Evolutionary conservation across 2,329 filamentous ascomycete species (phyloP).

Genomic region (Neonectria magnoliae): DNA sequence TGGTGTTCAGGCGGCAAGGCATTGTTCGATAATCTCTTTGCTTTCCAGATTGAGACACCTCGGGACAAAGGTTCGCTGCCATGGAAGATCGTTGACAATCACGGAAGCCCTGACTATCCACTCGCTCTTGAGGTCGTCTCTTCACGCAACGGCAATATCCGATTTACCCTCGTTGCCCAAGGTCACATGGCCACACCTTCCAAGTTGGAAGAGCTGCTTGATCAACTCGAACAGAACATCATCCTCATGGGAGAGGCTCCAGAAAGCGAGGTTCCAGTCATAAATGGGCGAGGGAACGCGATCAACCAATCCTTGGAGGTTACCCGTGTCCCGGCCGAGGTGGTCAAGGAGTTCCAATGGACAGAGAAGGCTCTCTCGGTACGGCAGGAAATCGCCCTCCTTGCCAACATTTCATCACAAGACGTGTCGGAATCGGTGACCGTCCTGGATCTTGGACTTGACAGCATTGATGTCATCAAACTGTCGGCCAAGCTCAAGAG

Average conservation of each 20-base stretch:
- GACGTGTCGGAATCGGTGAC: slow-evolving; percentile 68
- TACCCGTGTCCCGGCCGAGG: slow-evolving; percentile 46
- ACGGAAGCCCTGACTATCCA: slow-evolving; percentile 72
- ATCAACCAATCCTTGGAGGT: not conserved
- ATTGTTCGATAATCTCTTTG: slow-evolving; percentile 84
- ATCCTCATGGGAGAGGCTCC: slow-evolving; percentile 20
- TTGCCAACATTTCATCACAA: slow-evolving; percentile 64
- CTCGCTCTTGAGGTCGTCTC: slow-evolving; percentile 80
- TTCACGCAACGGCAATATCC: slow-evolving; percentile 57
- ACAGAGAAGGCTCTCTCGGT: slow-evolving; percentile 61
- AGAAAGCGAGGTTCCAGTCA: slow-evolving; percentile 21
- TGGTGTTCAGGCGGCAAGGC: slow-evolving; percentile 72
- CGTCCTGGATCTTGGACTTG: slow-evolving; percentile 84
- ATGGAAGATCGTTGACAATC: slow-evolving; percentile 65
- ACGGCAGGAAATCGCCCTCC: slow-evolving; percentile 68
- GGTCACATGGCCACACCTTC: slow-evolving; percentile 46
- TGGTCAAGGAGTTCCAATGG: slow-evolving; percentile 65
- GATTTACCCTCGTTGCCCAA: slow-evolving; percentile 69
- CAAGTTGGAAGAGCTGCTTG: slow-evolving; percentile 47
- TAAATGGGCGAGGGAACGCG: not conserved
- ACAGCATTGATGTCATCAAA: slow-evolving; percentile 93
- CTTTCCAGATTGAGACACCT: slow-evolving; percentile 71
- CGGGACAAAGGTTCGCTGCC: slow-evolving; percentile 46
- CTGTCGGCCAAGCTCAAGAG: slow-evolving; percentile 77
- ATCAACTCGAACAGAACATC: slow-evolving; percentile 48